These are phyloP conservation scores for Cryptosporidium baileyi DNA, from an alignment of 169 alveolate genomes.

Conservation along the genomic window DNA sequence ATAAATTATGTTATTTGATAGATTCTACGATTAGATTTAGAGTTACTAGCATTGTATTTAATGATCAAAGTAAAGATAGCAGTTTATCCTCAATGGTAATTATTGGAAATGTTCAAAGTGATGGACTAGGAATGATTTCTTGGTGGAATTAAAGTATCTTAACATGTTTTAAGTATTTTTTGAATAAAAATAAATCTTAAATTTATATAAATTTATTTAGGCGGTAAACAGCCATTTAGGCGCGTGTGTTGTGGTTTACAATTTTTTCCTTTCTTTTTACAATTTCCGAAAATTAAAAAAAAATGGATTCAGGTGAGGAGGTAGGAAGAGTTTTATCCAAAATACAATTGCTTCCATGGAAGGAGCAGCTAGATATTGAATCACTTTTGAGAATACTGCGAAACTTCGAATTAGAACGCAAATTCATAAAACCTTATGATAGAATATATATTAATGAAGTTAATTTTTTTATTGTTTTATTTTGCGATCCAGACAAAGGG, in stretches of 20 bases:
- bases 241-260: background rate
- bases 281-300: background rate
- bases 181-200: no score
- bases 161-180: no score
- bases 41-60: slow-evolving; percentile 24
- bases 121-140: slow-evolving; percentile 66
- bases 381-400: slow-evolving; percentile 19
- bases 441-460: slow-evolving; percentile 35
- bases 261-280: background rate
- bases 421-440: slow-evolving; percentile 25
- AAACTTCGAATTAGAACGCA: background rate
- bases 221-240: slow-evolving; percentile 5
- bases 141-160: slow-evolving; percentile 46
- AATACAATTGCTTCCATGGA: slow-evolving; percentile 65
- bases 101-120: slow-evolving; percentile 60
- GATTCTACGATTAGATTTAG: slow-evolving; percentile 45
- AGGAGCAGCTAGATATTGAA: slow-evolving; percentile 27
- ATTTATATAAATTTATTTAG: no score
- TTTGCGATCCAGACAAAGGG: slow-evolving; percentile 49
- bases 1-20: slow-evolving; percentile 12
- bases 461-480: slow-evolving; percentile 32
- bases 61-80: slow-evolving; percentile 1
- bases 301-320: slow-evolving; percentile 43
- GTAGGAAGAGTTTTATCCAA: background rate
- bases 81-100: slow-evolving; percentile 30